Base-by-base conservation (phyloP, 2,329 filamentous ascomycete species). In the Penicillium sp. region DNA sequence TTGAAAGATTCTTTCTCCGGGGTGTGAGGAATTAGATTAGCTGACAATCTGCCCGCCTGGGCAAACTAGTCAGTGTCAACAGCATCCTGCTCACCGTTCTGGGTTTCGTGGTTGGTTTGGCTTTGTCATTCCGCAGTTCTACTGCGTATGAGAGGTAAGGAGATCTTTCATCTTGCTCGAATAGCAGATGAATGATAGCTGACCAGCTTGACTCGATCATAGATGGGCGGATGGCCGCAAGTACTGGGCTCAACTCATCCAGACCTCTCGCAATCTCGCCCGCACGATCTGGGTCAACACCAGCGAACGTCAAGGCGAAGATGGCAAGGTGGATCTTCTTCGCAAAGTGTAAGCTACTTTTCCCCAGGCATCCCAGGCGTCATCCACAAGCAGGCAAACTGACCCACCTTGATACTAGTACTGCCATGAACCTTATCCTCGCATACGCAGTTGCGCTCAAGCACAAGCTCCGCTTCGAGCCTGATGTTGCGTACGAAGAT, bases 281-380 rank as follows among this genome's bases (percentile, higher is more conserved):
- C 87, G 93, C 22, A 82, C 90, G 10, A 90, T 95, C 71, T 97
- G 93, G 93, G 82, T 96, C 35, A 90, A 96, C 67, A 81, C 85
- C 7, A 69, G 77, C 3, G 89, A 90, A 71, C 80, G 88, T 16
- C 79, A 83, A 65, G 80, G 81, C 33, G 79, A 84, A 47, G 55
- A 79, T 2, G 81, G 82, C 19, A 91, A 91, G 68, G 81, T 89
- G 44, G 87, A 89, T 64, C 69, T 92, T 1, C 80, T 95, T 13
- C 83, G 80, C 55, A 94, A 94, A 75, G 71, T 91, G 76, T 79
- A 77, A 40, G 72, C 60, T 10, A 14, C 9, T 4, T 6, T 11
- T 13, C n/a, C 16, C 6, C 50, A 22, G 7, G 14, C 22, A 11
- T 35, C 6, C 6, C 19, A 27, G 11, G 41, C 31, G 14, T 40